A percentile compares a stretch with the other conserved stretches of the same genome.
These are phyloP conservation scores for Fusarium virguliforme DNA, from an alignment of 2,329 filamentous ascomycete genomes.

Conservation along the genomic window DNA sequence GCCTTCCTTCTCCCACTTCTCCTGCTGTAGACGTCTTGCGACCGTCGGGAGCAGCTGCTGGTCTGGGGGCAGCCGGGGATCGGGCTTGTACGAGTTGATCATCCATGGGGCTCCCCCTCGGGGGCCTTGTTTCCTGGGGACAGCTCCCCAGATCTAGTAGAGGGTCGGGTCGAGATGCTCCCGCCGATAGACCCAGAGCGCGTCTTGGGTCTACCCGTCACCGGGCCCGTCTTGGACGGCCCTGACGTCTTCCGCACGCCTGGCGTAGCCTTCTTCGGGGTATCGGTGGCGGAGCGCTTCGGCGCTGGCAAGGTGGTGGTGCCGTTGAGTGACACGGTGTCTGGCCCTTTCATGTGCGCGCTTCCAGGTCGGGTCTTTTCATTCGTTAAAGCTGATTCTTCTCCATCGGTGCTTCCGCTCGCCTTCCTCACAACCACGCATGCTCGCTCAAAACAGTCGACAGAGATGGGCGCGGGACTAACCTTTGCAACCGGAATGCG, in stretches of 20 bases:
- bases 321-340: constrained; percentile 41
- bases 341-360: constrained; percentile 68
- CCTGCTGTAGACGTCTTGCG: constrained; percentile 90
- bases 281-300: constrained; percentile 65
- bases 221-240: constrained; percentile 58
- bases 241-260: constrained; percentile 63
- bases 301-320: constrained; percentile 46
- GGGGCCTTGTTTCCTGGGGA: constrained; percentile 74
- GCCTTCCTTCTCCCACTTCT: constrained; percentile 95
- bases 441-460: constrained; percentile 81
- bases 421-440: constrained; percentile 75
- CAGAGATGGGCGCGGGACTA: constrained; percentile 83
- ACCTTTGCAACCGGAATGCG: constrained; percentile 89
- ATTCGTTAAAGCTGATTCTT: constrained; percentile 70
- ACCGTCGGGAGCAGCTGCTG: constrained; percentile 97
- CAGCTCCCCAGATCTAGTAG: constrained; percentile 74
- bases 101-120: constrained; percentile 98
- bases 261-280: constrained; percentile 66
- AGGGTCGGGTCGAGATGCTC: constrained; percentile 69
- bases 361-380: constrained; percentile 79
- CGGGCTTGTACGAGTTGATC: constrained; percentile 93
- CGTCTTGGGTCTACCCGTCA: constrained; percentile 72
- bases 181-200: constrained; percentile 69
- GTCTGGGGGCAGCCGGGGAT: constrained; percentile 92
- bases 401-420: constrained; percentile 70